Evolutionary conservation across 1,284 basidiomycete genomes (phyloP), one percentile per base, ranked within the genome.

Genomic region (Takashimella tepidaria): DNA sequence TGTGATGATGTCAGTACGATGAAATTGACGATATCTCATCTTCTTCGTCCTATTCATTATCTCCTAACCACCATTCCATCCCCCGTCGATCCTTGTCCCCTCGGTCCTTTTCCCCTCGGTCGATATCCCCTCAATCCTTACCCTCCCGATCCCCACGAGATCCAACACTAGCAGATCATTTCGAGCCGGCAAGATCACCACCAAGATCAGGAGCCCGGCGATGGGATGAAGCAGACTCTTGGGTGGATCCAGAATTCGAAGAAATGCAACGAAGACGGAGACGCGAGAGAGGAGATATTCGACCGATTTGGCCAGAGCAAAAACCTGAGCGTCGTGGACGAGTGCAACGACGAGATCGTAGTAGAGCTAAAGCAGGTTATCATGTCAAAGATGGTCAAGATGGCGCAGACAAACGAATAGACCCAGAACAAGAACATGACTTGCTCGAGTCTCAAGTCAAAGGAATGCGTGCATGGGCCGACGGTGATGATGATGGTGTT

Each of bases 181-280:
- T 65, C 47, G 49, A 67, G 19, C 57, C 69, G n/a, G n/a, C n/a
- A n/a, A n/a, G n/a, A 11, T 47, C 60, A 16, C 42, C 53, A 13
- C 60, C 62, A 13, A 10, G 24, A 10, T 57, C 59, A 3, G 57
- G 57, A 3, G 60, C 53, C n/a, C 58, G 63, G 24, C 51, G 61
- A 47, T 73, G 73, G 71, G 58, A 72, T 52, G 53, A 70, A 49
- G 55, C 62, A 5, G 73, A 74, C 56, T 59, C 59, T 6, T 76
- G 72, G 72, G 50, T 73, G 3, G 66, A 74, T 54, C 70, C 72
- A 1, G 66, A 68, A 20, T 66, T 63, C 45, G 57, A 44, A 6
- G 10, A 8, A 8, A 16, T 37, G 60, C 52, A 4, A n/a, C n/a
- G n/a, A n/a, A n/a, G n/a, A 8, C 31, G 31, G 31, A 37, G 16